These are phyloP conservation scores for Paramecium tetraurelia DNA, from an alignment of 73 alveolate genomes.

Conservation along the genomic window DNA sequence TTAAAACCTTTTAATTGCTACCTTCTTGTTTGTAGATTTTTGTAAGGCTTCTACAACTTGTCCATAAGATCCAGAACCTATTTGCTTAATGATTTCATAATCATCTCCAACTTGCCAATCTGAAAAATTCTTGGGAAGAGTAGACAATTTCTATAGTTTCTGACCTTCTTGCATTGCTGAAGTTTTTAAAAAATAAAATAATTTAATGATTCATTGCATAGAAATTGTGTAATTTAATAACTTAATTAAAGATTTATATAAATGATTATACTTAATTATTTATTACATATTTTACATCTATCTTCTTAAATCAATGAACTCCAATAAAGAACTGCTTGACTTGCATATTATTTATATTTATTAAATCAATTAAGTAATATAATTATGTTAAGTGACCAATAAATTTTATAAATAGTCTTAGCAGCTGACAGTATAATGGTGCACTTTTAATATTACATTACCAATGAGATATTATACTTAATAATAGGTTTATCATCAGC, in stretches of 20 bases:
- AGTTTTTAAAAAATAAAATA: background rate
- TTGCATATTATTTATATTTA: background rate
- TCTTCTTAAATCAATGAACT: background rate
- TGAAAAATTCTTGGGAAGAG: conserved; percentile 38
- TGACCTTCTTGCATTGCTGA: background rate
- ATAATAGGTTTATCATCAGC: background rate
- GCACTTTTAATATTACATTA: background rate
- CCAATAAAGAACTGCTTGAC: background rate
- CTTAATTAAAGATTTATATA: background rate
- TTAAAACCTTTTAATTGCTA: conserved; percentile 66
- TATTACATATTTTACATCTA: background rate
- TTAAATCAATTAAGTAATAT: background rate
- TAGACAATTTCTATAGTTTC: conserved; percentile 33
- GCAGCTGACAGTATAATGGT: background rate
- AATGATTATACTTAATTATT: background rate
- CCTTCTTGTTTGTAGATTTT: conserved; percentile 81
- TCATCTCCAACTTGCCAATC: conserved; percentile 83
- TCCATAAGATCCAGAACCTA: conserved; percentile 96
- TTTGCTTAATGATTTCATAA: conserved; percentile 79
- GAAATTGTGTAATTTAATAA: background rate
- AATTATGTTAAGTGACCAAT: background rate
- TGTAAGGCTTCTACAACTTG: conserved; percentile 87
- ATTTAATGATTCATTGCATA: background rate
- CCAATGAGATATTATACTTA: background rate
- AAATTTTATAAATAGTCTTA: background rate